Base-by-base conservation (phyloP, 352 stramenopile genomes). In the Peronospora belbahrii region DNA sequence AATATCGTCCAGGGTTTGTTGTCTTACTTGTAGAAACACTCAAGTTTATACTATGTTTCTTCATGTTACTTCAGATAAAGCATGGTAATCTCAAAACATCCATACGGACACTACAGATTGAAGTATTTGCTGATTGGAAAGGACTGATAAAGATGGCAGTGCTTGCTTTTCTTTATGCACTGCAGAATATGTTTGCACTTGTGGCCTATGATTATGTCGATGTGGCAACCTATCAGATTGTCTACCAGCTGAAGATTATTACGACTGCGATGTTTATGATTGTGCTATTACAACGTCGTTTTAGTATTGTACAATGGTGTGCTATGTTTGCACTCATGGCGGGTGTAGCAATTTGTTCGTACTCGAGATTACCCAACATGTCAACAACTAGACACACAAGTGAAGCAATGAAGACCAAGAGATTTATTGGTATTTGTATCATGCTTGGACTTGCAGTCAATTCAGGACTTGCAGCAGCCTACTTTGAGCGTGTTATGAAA, bases 201-300 rank as follows among this genome's bases (percentile, higher is more conserved):
- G 70, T 94, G 6, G 80, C 82, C 32, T 94, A 91, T 55, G 82
- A 94, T 56, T 90, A 91, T 61, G 77, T 94, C 28, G 82, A 94
- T 56, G 79, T 94, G 14, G 79, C 82, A 42, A 94, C 82, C 59
- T 94, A 91, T 58, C 80, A 94, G 70, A 90, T 94, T 51, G 79
- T 94, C 38, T 94, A 92, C 61, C 83, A 94, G 62, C 78, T 91
- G 48, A 94, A 94, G 73, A 91, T 94, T 67, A 88, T 94, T 56
- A 94, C 83, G 17, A 94, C 83, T 0, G 83, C 83, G 44, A 72
- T 94, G 67, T 94, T 91, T 54, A 92, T 92, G 80, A 79, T 90
- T 44, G 74, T 94, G 37, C 52, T 94, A 51, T 74, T 94, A 42
- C 81, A 94, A 48, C 79, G 83, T 9, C 74, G 69, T 49, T 92